Evolutionary conservation across 2,329 filamentous ascomycete genomes (phyloP).

Genomic region (Cercospora sp.): DNA sequence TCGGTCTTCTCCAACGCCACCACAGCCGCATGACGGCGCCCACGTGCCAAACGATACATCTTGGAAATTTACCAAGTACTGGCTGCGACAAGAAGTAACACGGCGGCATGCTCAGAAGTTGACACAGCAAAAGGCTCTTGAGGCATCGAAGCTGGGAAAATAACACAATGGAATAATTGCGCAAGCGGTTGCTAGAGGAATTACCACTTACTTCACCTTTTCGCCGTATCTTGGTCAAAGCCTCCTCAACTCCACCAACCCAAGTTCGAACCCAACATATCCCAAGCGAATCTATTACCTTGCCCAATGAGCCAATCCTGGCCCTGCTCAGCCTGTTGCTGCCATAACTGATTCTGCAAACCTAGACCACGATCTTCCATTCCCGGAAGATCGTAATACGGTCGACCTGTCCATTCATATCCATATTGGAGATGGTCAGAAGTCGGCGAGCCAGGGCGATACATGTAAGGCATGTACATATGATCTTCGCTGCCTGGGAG

Average conservation of each 20-base stretch:
- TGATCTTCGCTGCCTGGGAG: background rate
- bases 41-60: background rate
- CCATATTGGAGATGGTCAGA: background rate
- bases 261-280: background rate
- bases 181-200: too few relatives aligned
- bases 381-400: background rate
- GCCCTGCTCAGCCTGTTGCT: background rate
- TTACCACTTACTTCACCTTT: too few relatives aligned
- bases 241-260: background rate
- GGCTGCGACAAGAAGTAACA: background rate
- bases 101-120: background rate
- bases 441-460: constrained; percentile 1
- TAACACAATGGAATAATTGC: background rate
- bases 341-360: background rate
- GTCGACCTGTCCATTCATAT: background rate
- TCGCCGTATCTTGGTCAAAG: background rate
- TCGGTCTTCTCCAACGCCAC: background rate
- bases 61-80: background rate
- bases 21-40: background rate
- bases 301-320: background rate
- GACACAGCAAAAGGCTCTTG: background rate
- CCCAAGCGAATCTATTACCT: background rate
- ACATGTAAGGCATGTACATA: background rate
- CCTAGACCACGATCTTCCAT: background rate
- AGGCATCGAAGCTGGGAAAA: background rate